Base-by-base conservation (phyloP, 2,329 filamentous ascomycete species). In the Diplodia intermedia region DNA sequence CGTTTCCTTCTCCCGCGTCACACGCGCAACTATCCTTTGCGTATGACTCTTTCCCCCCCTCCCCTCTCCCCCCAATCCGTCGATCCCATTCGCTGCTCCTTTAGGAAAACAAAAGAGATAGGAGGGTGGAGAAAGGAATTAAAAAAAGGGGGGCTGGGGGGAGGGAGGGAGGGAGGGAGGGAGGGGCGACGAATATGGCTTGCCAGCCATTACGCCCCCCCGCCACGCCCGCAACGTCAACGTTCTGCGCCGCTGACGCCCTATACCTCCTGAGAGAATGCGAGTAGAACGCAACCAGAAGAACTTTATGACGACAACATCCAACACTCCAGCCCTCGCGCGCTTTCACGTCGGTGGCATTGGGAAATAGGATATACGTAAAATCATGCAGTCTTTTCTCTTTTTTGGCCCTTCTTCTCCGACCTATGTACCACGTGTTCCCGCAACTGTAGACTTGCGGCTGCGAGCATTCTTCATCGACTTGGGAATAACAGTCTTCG, bases 351-450 rank as follows among this genome's bases (percentile, higher is more conserved):
- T 8, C 18, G 7, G 43, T 20, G 43, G 43, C 2, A 2, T n/a
- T 18, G 20, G 43, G n/a, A n/a, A 8, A 47, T 20, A 2, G n/a
- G 8, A 47, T n/a, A 47, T n/a, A n/a, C 40, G 33, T 36, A 36
- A 43, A 47, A 47, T 47, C 40, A 47, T 47, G 43, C 43, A 47
- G 43, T 47, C 43, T 20, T 47, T 47, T 47, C 9, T 47, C 43
- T 47, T 47, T 47, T 47, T 47, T 26, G 2, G 23, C 43, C 43
- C 43, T 47, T n/a, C 18, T 47, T 47, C 43, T 20, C 43, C 43
- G 20, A n/a, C 43, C 43, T 47, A 47, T 20, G 43, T 47, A n/a
- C 43, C 43, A 20, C 9, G 43, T n/a, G 38, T n/a, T 43, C 6
- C 38, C 18, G 38, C 38, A 43, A 18, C 15, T 18, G 38, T 43